Conservation (phyloP, 345 rosid species). For the Bruguiera parviflora region DNA sequence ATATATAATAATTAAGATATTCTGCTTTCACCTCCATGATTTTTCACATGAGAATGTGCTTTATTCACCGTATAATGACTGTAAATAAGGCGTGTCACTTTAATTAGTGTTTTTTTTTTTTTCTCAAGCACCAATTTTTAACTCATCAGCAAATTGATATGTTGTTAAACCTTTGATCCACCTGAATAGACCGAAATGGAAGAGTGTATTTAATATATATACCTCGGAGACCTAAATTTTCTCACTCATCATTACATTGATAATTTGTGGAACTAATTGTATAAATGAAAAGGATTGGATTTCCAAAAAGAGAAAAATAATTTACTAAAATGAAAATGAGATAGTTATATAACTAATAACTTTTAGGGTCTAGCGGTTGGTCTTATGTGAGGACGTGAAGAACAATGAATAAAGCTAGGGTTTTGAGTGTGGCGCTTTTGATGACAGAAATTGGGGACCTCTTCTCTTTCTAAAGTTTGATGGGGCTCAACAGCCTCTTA, state of each 20-base stretch:
- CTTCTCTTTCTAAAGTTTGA: constrained; percentile 35
- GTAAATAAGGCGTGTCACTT: neutral
- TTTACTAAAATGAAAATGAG: too few relatives aligned
- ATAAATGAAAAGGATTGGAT: constrained; percentile 11
- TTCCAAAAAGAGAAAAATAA: too few relatives aligned
- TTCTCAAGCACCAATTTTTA: neutral
- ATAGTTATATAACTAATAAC: neutral
- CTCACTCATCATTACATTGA: too few relatives aligned
- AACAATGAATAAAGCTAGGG: constrained; percentile 43
- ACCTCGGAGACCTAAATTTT: too few relatives aligned
- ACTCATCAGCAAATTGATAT: neutral
- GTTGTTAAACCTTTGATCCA: too few relatives aligned
- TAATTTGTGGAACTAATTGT: neutral
- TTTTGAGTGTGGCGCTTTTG: constrained; percentile 33
- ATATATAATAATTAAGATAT: neutral
- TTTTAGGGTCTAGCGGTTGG: constrained; percentile 23
- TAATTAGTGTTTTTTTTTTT: neutral
- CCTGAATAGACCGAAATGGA: too few relatives aligned
- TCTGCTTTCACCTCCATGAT: neutral
- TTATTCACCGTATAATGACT: neutral
- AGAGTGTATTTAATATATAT: too few relatives aligned
- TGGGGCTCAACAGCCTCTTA: constrained; percentile 43
- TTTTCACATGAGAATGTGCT: neutral
- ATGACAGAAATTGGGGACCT: constrained; percentile 48
- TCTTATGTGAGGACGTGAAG: constrained; percentile 33